phyloP scores from a whole-genome alignment of 2,329 filamentous ascomycete species.

The Aotearoamyces nothofagi region DNA sequence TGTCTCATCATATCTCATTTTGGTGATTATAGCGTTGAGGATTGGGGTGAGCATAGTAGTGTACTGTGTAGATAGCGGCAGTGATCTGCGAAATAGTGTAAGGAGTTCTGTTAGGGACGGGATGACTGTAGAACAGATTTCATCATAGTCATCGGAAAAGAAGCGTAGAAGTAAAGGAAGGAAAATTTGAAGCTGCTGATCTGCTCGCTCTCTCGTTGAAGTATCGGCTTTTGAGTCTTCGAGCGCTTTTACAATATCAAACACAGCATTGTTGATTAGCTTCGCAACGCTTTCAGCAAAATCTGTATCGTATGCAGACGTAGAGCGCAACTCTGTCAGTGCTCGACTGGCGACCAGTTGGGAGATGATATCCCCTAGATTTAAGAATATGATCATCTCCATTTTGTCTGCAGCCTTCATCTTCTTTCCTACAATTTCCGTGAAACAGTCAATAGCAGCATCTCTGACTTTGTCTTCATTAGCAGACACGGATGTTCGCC shows the following conservation, averaged over 20 bases:
- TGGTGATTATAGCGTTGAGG: conserved; percentile 78
- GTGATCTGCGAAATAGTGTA: conserved; percentile 73
- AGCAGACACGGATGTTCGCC: conserved; percentile 47
- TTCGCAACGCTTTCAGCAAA: conserved; percentile 90
- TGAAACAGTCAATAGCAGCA: conserved; percentile 86
- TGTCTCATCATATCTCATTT: conserved; percentile 97
- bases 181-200: conserved; percentile 70
- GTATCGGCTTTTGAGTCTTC: conserved; percentile 50
- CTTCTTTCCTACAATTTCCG: conserved; percentile 93
- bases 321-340: conserved; percentile 63
- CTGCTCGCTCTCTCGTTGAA: conserved; percentile 57
- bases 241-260: conserved; percentile 75
- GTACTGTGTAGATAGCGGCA: conserved; percentile 59
- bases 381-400: conserved; percentile 82
- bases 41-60: conserved; percentile 75
- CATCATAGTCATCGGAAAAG: conserved; percentile 96
- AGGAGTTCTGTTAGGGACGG: conserved; percentile 85
- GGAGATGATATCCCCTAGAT: conserved; percentile 69
- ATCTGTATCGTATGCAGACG: conserved; percentile 84
- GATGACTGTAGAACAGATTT: conserved; percentile 92
- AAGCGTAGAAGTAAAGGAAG: conserved; percentile 80
- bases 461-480: conserved; percentile 70
- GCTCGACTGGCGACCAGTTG: conserved; percentile 76
- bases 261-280: conserved; percentile 78
- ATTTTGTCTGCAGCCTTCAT: conserved; percentile 93